Conservation (phyloP, 176 grass and related monocot genomes). For the Guadua angustifolia region DNA sequence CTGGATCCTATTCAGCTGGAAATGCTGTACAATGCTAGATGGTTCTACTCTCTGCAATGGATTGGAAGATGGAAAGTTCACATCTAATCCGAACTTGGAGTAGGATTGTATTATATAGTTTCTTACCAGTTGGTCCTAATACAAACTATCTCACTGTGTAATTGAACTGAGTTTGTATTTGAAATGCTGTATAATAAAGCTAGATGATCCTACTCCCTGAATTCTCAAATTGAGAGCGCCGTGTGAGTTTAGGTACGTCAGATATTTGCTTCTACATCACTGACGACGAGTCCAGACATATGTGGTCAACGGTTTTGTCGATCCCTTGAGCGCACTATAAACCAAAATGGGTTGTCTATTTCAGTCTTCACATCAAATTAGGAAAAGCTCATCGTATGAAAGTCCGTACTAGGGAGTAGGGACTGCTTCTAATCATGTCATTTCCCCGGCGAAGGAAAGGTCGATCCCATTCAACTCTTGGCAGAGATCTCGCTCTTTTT, state of each 20-base stretch:
- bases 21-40: neutral
- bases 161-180: neutral
- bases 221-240: neutral
- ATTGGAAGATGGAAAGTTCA: neutral
- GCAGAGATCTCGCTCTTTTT: neutral
- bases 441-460: neutral
- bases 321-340: neutral
- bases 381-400: neutral
- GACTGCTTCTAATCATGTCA: neutral
- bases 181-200: neutral
- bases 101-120: neutral
- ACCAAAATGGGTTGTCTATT: neutral
- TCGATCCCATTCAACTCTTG: neutral
- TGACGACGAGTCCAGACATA: neutral
- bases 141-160: neutral
- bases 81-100: neutral
- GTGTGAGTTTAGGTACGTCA: neutral
- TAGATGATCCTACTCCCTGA: neutral
- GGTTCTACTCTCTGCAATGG: neutral
- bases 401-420: slow-evolving; percentile 13
- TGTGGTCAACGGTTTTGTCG: neutral
- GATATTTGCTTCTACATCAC: neutral
- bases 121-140: neutral
- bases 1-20: neutral
- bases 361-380: neutral